Evolutionary conservation across 306 rosid species (phyloP).

Genomic region (Quercus rubra): DNA sequence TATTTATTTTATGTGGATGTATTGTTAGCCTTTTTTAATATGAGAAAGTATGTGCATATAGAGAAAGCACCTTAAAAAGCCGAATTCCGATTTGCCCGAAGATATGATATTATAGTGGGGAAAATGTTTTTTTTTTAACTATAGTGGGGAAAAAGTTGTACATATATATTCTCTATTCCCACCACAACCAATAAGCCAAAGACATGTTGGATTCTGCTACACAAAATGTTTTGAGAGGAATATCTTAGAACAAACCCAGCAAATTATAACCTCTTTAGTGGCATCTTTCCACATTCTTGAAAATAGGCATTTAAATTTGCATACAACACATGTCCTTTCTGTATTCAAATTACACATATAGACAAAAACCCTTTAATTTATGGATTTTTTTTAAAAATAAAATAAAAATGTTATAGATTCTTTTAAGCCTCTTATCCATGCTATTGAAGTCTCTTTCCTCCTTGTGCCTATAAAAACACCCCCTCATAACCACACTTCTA

Average conservation of each 20-base stretch:
- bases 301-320: slow-evolving; percentile 4
- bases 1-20: no score
- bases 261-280: slow-evolving; percentile 21
- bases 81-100: slow-evolving; percentile 58
- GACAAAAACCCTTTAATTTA: neutral
- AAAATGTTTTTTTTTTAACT: neutral
- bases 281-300: slow-evolving; percentile 24
- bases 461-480: slow-evolving; percentile 45
- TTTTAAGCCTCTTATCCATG: slow-evolving; percentile 24
- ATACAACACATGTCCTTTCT: slow-evolving; percentile 30
- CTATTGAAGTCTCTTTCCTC: neutral
- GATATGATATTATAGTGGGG: slow-evolving; percentile 42
- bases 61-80: slow-evolving; percentile 52
- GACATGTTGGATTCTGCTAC: slow-evolving; percentile 42
- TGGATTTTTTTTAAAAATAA: neutral
- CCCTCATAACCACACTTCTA: slow-evolving; percentile 12
- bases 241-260: slow-evolving; percentile 18
- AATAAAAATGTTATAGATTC: slow-evolving; percentile 23
- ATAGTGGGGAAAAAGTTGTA: slow-evolving; percentile 29
- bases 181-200: slow-evolving; percentile 28
- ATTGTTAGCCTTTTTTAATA: no score
- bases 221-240: slow-evolving; percentile 15
- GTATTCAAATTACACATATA: neutral
- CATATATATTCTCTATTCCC: slow-evolving; percentile 43
- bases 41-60: slow-evolving; percentile 39